A percentile compares a stretch with the other conserved stretches of the same genome.
These are phyloP conservation scores for Linum tenue DNA, from an alignment of 345 rosid genomes.

Conservation along the genomic window DNA sequence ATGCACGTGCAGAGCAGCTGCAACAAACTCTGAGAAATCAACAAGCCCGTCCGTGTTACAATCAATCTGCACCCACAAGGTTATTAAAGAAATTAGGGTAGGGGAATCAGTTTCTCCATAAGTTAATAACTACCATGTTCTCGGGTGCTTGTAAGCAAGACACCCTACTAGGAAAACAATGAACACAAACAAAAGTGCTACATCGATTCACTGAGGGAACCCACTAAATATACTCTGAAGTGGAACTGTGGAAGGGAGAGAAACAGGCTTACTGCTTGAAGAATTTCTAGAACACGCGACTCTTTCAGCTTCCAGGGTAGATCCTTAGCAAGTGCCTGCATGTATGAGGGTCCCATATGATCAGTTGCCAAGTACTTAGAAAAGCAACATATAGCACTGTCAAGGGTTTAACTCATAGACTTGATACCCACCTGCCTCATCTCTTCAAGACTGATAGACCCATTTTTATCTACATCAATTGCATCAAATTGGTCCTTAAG, in stretches of 20 bases:
- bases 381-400: background rate
- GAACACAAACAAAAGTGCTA: no score
- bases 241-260: background rate
- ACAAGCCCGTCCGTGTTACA: constrained; percentile 96
- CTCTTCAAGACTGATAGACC: constrained; percentile 92
- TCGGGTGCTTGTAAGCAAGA: no score
- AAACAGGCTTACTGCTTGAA: constrained; percentile 68
- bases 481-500: constrained; percentile 94
- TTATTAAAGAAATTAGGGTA: no score
- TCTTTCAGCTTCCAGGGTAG: constrained; percentile 93
- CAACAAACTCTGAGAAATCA: constrained; percentile 87
- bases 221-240: no score
- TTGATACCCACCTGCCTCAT: constrained; percentile 66
- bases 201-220: no score
- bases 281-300: constrained; percentile 73
- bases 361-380: constrained; percentile 6
- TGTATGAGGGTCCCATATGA: constrained; percentile 5
- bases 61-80: constrained; percentile 51
- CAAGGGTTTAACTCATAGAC: background rate
- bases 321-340: constrained; percentile 96
- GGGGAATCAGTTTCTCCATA: no score
- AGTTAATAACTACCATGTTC: no score
- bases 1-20: constrained; percentile 84
- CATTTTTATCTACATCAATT: constrained; percentile 92
- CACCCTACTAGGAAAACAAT: no score